phyloP scores from a whole-genome alignment of 306 rosid species.

The Malus orientalis region DNA sequence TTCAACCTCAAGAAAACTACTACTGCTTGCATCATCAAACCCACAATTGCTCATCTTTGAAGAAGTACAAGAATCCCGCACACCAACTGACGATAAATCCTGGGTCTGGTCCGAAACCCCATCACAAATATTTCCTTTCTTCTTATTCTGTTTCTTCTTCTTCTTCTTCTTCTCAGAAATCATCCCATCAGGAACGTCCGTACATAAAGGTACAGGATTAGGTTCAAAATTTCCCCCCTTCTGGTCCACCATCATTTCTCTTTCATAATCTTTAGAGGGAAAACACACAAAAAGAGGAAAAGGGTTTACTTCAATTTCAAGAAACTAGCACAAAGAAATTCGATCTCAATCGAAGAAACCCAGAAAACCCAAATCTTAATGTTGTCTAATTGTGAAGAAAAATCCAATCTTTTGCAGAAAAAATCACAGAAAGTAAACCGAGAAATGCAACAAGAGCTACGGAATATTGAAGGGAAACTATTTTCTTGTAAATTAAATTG shows the following conservation, averaged over 20 bases:
- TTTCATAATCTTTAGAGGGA: not conserved
- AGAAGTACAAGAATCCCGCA: not conserved
- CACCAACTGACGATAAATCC: not conserved
- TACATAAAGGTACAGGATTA: not conserved
- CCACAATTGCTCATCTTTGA: not conserved
- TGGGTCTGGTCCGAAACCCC: not conserved
- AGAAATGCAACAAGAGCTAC: not conserved
- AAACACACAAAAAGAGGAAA: not conserved
- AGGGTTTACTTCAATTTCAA: not conserved
- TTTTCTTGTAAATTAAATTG: not conserved
- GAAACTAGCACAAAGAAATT: not conserved
- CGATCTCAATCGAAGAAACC: not conserved
- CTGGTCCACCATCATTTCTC: not conserved
- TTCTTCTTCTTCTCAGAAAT: not conserved
- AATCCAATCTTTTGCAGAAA: not conserved
- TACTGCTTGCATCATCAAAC: not conserved
- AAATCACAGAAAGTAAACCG: not conserved
- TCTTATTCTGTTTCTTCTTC: not conserved
- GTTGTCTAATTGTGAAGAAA: not conserved
- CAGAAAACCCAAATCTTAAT: not conserved
- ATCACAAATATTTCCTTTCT: not conserved
- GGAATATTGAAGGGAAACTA: not conserved
- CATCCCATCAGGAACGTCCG: not conserved
- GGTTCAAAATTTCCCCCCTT: not conserved
- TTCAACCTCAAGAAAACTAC: not conserved